Evolutionary conservation across 306 rosid genomes (phyloP), one percentile per base, ranked within the genome.

Genomic region (Abrus precatorius): DNA sequence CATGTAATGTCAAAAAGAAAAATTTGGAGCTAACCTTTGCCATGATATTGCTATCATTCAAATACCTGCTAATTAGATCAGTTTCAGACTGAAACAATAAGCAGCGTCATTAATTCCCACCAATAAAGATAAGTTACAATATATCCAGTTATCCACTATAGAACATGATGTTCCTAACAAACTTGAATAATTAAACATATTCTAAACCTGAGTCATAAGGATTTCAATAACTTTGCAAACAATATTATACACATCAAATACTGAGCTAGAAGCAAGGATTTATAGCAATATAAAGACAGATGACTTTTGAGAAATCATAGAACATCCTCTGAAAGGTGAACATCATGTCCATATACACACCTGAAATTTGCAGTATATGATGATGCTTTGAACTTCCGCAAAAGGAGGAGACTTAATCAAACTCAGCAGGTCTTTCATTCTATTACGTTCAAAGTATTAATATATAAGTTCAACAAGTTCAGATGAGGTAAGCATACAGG

Each of bases 351-450:
- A 78, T 73, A 67, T 14, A 40, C 88, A 50, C 81, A 92, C 99
- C 97, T 91, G 97, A 89, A 91, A 95, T 79, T 95, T 95, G 94
- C 97, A 93, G 89, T 95, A 91, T 88, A 95, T 50, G 76, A 95
- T 95, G 87, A 95, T 90, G 87, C 97, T 91, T 79, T 82, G 86
- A 85, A 88, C 90, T 83, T 90, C 97, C 32, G 6, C 52, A 57
- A 90, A 89, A 48, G 99, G 92, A 79, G 95, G 74, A 82, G 95
- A 91, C 87, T 91, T 91, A 48, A 95, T 84, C 85, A 95, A 69
- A 77, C 4, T 76, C 90, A 91, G 83, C 41, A 93, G 87, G 83
- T 95, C 97, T 88, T 95, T 95, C 95, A 85, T 81, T 78, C 99
- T 92, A 61, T 79, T 72, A 45, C 53, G 76, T 54, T 77, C 67